Base-by-base conservation (phyloP, 768 basidiomycete species). In the Symmetrospora coprosmae region DNA sequence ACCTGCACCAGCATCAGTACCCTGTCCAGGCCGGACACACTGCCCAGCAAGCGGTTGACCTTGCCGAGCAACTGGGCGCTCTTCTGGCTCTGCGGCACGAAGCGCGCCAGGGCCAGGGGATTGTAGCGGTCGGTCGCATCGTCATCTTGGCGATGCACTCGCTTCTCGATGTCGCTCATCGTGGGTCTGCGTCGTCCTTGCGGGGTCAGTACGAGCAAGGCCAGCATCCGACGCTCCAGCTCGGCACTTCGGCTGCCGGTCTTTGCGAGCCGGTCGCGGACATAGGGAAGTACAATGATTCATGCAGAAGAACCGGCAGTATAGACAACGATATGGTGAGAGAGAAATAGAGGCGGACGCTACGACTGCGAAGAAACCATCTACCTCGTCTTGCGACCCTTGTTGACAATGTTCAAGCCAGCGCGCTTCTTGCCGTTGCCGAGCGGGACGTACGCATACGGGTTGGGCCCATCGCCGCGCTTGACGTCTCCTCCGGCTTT, bases 401-500 rank as follows among this genome's bases (percentile, higher is more conserved):
- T 65, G 30, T 50, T 60, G 17, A 52, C 64, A 27, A 50, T 65
- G 53, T 55, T 62, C 38, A 48, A 30, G 43, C 28, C 34, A 13
- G 25, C n/a, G 53, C 60, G 53, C 35, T 55, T 51, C 58, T 69
- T 67, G 21, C 64, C 60, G 52, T 73, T 79, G 17, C 74, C 75
- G 52, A 99, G 75, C 6, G 87, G 76, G 33, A 99, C 71, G 72
- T 96, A 99, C 17, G 87, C 88, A 71, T 88, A 97, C 3, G 94
- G 94, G 27, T 30, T 58, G n/a, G 72, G 71, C 52, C 87, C 72
- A 16, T 84, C 84, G 39, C 81, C 80, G 71, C 81, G 86, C 73
- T 88, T 91, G 71, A 94, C 76, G 71, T 97, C 94, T 7, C 94
- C 94, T 31, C 86, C 87, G 23, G 91, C 94, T 75, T 82, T 91